Conservation (phyloP, 192 early-diverging fungal species). For the Rhizophagus sp. region DNA sequence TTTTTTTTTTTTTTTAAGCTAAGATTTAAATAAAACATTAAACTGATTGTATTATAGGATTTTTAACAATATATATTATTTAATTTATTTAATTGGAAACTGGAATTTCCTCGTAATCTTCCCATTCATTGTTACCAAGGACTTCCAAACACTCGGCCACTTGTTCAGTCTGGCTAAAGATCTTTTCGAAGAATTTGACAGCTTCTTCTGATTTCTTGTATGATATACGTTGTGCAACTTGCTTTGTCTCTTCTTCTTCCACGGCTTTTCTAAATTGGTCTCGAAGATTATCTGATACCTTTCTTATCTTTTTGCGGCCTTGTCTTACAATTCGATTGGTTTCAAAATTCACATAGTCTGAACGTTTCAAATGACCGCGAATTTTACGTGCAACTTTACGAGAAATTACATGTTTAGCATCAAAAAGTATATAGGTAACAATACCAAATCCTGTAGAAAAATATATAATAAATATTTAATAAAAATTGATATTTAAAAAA, state of each 20-base stretch:
- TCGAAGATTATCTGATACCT: conserved; percentile 73
- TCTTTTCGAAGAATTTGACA: conserved; percentile 63
- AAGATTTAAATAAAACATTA: too few species aligned
- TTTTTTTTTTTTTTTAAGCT: too few species aligned
- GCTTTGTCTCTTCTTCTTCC: conserved; percentile 66
- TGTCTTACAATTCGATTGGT: conserved; percentile 65
- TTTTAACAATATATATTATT: not conserved
- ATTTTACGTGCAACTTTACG: conserved; percentile 69
- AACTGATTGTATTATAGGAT: not conserved
- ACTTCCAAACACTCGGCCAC: conserved; percentile 37
- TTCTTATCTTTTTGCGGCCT: conserved; percentile 62
- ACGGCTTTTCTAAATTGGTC: conserved; percentile 70
- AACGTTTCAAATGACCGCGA: conserved; percentile 46
- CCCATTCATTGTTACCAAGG: conserved; percentile 2
- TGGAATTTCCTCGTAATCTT: not conserved
- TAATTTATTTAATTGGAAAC: not conserved
- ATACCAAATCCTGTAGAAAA: conserved; percentile 52
- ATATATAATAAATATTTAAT: not conserved
- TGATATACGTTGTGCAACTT: conserved; percentile 56
- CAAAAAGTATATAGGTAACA: conserved; percentile 63
- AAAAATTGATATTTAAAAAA: not conserved
- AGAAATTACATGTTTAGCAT: conserved; percentile 69
- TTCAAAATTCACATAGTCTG: conserved; percentile 58
- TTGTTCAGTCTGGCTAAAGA: conserved; percentile 60
- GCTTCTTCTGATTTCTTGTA: conserved; percentile 66